Base-by-base conservation (phyloP, 2,329 filamentous ascomycete species). In the Sporothrix curviconia region DNA sequence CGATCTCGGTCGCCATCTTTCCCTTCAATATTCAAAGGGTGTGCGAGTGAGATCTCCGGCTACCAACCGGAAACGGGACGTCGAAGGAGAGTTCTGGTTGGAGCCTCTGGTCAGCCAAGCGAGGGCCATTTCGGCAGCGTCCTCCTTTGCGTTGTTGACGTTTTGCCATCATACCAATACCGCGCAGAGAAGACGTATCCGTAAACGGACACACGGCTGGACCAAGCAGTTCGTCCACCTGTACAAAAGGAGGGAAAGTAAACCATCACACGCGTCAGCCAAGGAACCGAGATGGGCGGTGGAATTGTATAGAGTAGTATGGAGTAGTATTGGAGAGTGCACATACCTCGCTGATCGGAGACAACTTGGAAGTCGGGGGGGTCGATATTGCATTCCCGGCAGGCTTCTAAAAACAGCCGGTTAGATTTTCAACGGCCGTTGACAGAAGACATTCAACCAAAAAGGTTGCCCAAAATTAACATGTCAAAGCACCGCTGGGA, bases 181-280 rank as follows among this genome's bases (percentile, higher is more conserved):
- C 90, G 83, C 47, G 90, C 90, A n/a, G 79, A 69, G 65, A 89
- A 79, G 47, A 74, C 78, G 52, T 79, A 74, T 55, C 85, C 85
- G 64, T 82, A 77, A 58, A 95, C 81, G n/a, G 78, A 83, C 59
- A 95, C 90, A 59, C 80, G 81, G 75, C 86, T 88, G 58, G 90
- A 92, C 91, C 91, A 96, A 58, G 91, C 91, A 59, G 91, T 96
- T 66, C 91, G 88, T 64, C 90, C 90, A 64, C 90, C 91, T 94
- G 37, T 36, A 44, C n/a, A 14, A 19, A 24, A 15, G 7, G 28
- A 17, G 40, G 9, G n/a, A 42, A 24, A 44, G 30, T 30, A 28
- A 37, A 22, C 32, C 4, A 17, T 28, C 34, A 36, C 11, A 14
- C 22, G 39, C 9, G 43, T 22, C 32, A 37, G 42, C 40, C 32